These are phyloP conservation scores for Ochromonas danica DNA, from an alignment of 108 stramenopile species.

Conservation along the genomic window DNA sequence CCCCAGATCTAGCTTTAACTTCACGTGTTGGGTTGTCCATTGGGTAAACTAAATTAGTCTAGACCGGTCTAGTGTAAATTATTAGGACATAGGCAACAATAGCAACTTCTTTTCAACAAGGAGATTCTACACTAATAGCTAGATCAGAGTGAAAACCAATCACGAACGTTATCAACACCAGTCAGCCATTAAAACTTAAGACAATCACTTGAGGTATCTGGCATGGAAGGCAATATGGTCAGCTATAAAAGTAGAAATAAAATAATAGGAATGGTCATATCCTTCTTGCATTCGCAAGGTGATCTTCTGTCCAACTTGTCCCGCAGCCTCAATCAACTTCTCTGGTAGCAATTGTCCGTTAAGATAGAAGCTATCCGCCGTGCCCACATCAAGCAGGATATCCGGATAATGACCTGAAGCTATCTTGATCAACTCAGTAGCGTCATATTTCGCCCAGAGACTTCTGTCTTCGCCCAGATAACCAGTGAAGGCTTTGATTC, in stretches of 20 bases:
- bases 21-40: too few species aligned
- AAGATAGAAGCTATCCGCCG: neutral
- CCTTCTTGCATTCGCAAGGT: conserved; percentile 56
- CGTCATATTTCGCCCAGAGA: conserved; percentile 69
- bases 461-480: conserved; percentile 55
- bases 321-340: neutral
- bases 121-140: too few species aligned
- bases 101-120: too few species aligned
- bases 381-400: conserved; percentile 66
- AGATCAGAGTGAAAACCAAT: too few species aligned
- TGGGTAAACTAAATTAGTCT: too few species aligned
- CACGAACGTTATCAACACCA: too few species aligned
- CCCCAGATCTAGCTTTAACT: too few species aligned
- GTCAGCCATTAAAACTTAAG: too few species aligned
- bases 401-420: conserved; percentile 60
- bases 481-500: conserved; percentile 85
- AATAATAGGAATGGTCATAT: conserved; percentile 88
- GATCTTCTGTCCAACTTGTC: neutral
- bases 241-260: conserved; percentile 77
- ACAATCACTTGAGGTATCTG: too few species aligned
- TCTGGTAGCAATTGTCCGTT: conserved; percentile 1
- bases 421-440: conserved; percentile 62
- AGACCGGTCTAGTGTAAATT: too few species aligned
- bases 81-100: too few species aligned
- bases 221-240: conserved; percentile 85